Base-by-base conservation (phyloP, 441 rosid species). In the Adansonia grandidieri region DNA sequence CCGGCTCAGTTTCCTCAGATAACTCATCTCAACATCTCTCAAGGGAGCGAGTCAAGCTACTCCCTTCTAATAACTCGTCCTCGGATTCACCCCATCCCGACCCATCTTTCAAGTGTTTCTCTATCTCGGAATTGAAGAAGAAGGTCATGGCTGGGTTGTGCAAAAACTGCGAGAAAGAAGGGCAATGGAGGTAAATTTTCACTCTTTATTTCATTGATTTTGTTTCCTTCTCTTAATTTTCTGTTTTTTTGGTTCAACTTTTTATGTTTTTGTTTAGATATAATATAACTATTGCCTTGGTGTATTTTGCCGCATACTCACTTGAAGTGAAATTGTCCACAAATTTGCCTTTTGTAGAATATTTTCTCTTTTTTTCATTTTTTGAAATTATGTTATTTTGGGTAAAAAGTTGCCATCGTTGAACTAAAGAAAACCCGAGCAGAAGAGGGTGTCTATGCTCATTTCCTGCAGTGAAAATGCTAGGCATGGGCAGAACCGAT, bases 81-180 rank as follows among this genome's bases (percentile, higher is more conserved):
- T 77, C 80, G 15, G 86, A 84, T 71, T 85, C 87, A 11, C 83
- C 79, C 56, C 80, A 67, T 63, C 84, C 83, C 32, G 85, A 85
- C 78, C 90, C 89, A 64, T 84, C 84, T 37, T 89, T 95, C 84
- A 92, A 87, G 82, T 95, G 99, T 80, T 95, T 95, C 89, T 89
- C 94, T 44, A 89, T 91, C 20, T 89, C 95, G 8, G 99, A 93
- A 80, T 83, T 95, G 89, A 95, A 89, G 92, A 92, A 89, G 92
- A 95, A 92, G 72, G 93, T 95, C 68, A 84, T 89, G 89, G 96
- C 98, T 2, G 96, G 98, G 5, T 86, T 95, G 47, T 85, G 87
- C 81, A 91, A 87, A 84, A 92, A 85, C 81, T 85, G 91, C 82
- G 89, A 88, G 57, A 90, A 88, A 70, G 92, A 91, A 89, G 98